Base-by-base conservation (phyloP, 202 grass and related monocot species). In the Miscanthus sacchariflorus region DNA sequence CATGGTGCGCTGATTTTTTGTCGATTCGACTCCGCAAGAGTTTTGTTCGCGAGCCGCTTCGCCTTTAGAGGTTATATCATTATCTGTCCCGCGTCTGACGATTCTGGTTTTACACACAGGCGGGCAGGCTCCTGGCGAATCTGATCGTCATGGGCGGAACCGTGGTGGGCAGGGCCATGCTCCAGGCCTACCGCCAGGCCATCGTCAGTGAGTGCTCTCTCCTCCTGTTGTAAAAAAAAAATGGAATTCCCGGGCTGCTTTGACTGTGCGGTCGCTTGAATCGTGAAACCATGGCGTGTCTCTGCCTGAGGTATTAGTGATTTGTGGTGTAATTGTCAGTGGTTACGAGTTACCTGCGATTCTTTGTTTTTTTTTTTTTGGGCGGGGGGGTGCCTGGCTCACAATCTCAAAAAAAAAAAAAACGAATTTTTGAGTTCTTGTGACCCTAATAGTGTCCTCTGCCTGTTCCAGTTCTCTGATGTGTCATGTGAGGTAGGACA, bases 121-220 rank as follows among this genome's bases (percentile, higher is more conserved):
- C 96, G 12, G 84, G 50, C 17, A 92, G 91, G 86, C 74, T 98
- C 78, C 90, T 95, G 38, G 96, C 93, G 39, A 94, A 98, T 61
- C 88, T 98, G 43, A 56, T 98, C 38, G 84, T 94, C 77, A 76
- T 86, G 78, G 96, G 96, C 74, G 90, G 93, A 52, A 38, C 73
- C 82, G 82, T 98, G 54, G 19, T 98, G 8, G 92, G 93, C 80
- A 94, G 92, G 83, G 93, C 93, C 40, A 21, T 95, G 71, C n/a
- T 94, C 39, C 93, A 98, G 91, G 95, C 95, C 0, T 95, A 98
- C 74, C 91, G 89, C 56, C 90, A 94, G 39, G 96, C 96, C 63
- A 45, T 98, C 82, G 87, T 92, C 90, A 98, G 96, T 98, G 64
- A 93, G 90, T 89, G 75, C 54, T 24, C 30, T 2, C 75, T 83